Evolutionary conservation across 192 early-diverging fungal genomes (phyloP).

Genomic region (Podila minutissima): DNA sequence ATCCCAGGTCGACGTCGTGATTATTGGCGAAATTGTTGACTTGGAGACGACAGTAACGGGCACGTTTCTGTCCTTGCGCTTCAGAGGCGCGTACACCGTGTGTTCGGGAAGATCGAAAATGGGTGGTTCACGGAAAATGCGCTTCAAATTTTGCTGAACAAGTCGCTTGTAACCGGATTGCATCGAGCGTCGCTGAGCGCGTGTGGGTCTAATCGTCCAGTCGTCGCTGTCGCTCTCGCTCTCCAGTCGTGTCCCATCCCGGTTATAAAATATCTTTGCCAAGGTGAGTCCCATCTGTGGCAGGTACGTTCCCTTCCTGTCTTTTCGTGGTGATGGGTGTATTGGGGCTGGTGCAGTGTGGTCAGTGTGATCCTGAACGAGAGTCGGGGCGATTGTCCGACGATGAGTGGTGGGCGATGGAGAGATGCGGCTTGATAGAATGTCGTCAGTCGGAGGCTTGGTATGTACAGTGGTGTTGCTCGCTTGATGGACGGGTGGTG

Average conservation of each 20-base stretch:
- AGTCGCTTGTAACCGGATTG: background rate
- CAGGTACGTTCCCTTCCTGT: slow-evolving; percentile 6
- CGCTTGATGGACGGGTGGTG: too few species aligned
- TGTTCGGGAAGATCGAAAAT: slow-evolving; percentile 27
- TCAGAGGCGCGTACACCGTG: slow-evolving; percentile 20
- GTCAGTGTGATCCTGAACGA: background rate
- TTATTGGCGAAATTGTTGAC: background rate
- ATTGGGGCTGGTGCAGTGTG: background rate
- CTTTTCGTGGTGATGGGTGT: background rate
- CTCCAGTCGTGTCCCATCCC: background rate
- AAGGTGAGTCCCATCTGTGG: background rate
- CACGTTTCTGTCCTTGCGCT: slow-evolving; percentile 14
- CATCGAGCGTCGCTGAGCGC: background rate
- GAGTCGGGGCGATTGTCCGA: background rate
- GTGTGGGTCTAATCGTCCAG: slow-evolving; percentile 7
- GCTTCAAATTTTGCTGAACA: slow-evolving; percentile 28
- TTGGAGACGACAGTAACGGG: slow-evolving; percentile 22
- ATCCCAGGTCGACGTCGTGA: slow-evolving; percentile 24
- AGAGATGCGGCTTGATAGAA: too few species aligned
- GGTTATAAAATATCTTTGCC: slow-evolving; percentile 18
- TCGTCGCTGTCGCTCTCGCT: slow-evolving; percentile 17
- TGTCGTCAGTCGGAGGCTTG: too few species aligned
- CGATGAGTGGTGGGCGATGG: too few species aligned
- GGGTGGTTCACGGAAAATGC: slow-evolving; percentile 21
- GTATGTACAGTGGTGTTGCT: too few species aligned